A percentile compares a stretch with the other conserved stretches of the same genome.
phyloP scores from a whole-genome alignment of 257 asterid genomes.

The Solanum pennellii region DNA sequence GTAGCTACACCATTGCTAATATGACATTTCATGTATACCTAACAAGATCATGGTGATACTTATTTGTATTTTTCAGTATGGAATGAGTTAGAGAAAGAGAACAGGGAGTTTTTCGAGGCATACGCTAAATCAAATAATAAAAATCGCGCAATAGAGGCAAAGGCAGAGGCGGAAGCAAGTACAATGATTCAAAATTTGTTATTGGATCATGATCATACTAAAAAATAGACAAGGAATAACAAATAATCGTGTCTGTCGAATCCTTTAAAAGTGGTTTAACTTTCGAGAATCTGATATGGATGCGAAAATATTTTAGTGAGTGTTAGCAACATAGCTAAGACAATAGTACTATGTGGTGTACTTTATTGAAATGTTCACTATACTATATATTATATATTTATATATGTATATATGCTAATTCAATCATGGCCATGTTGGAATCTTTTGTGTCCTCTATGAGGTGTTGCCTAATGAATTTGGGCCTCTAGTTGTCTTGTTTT shows the following conservation, averaged over 20 bases:
- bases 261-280: neutral
- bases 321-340: neutral
- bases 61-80: conserved; percentile 36
- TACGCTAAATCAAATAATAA: conserved; percentile 20
- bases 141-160: conserved; percentile 14
- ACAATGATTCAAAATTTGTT: conserved; percentile 26
- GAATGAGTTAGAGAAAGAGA: conserved; percentile 80
- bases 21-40: neutral
- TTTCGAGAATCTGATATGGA: neutral
- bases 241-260: neutral
- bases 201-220: neutral
- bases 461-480: neutral
- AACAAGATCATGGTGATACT: neutral
- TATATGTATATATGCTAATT: neutral
- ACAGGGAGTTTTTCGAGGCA: conserved; percentile 24
- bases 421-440: neutral
- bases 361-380: neutral
- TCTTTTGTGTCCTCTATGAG: neutral
- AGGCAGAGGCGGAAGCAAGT: conserved; percentile 16
- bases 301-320: neutral
- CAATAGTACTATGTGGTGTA: neutral
- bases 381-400: no score
- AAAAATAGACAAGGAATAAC: neutral
- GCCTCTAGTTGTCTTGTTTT: neutral
- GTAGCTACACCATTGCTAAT: neutral